Evolutionary conservation across 116 monocot species (phyloP).

Genomic region (Phalaenopsis hybrid): DNA sequence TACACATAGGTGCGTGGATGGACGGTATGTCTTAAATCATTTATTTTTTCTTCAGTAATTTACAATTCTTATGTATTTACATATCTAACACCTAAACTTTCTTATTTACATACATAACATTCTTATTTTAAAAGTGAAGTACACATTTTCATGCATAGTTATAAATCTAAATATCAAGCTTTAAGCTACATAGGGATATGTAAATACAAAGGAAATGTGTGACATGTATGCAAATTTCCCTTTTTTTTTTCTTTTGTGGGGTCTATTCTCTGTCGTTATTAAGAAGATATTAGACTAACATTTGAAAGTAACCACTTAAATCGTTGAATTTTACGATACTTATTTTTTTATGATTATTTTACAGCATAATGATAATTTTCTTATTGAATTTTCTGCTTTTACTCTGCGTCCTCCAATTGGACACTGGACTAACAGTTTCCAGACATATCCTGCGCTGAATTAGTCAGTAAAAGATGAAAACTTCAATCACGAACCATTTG

Average conservation of each 20-base stretch:
- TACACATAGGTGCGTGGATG: slow-evolving; percentile 16
- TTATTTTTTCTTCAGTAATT: background rate
- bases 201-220: too few species aligned
- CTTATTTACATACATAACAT: too few species aligned
- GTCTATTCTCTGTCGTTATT: background rate
- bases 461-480: background rate
- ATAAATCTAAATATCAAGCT: too few species aligned
- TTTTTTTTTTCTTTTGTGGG: background rate
- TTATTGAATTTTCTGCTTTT: background rate
- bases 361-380: background rate
- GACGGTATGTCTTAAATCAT: slow-evolving; percentile 21
- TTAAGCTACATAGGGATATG: too few species aligned
- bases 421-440: background rate
- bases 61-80: too few species aligned
- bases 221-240: too few species aligned
- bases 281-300: background rate
- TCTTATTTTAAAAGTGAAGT: too few species aligned
- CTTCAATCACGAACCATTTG: background rate
- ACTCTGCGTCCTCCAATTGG: background rate
- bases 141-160: too few species aligned
- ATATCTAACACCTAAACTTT: too few species aligned
- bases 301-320: background rate
- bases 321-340: background rate
- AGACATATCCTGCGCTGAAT: background rate
- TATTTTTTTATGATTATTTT: background rate